Evolutionary conservation across 192 early-diverging fungal species (phyloP).

Genomic region (Spizellomyces sp.): DNA sequence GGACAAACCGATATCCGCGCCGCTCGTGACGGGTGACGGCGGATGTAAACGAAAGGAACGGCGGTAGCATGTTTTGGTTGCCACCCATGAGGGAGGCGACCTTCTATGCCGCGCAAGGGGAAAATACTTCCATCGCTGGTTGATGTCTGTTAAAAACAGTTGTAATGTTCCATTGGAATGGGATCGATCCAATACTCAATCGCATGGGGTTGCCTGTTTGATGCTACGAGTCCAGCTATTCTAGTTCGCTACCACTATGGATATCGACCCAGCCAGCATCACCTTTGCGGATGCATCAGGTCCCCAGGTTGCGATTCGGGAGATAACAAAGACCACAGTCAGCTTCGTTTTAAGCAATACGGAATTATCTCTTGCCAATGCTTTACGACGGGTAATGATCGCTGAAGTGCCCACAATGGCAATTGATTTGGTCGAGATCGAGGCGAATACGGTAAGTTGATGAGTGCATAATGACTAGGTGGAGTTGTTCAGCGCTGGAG

Average conservation of each 20-base stretch:
- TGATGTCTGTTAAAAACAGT: too few relatives aligned
- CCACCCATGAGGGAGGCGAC: too few relatives aligned
- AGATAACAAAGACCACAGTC: constrained; percentile 54
- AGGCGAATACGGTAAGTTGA: constrained; percentile 72
- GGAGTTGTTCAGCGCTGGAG: neutral
- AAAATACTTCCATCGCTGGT: too few relatives aligned
- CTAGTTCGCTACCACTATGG: neutral
- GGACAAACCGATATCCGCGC: too few relatives aligned
- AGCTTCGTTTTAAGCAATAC: constrained; percentile 86
- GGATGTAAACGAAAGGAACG: too few relatives aligned
- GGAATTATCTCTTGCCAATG: constrained; percentile 90
- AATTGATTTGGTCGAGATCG: constrained; percentile 96
- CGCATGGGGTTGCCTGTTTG: too few relatives aligned
- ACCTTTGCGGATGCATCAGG: constrained; percentile 20
- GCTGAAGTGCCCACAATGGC: constrained; percentile 98
- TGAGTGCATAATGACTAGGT: neutral
- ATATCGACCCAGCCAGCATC: constrained; percentile 16
- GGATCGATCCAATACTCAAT: too few relatives aligned
- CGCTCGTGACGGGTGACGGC: too few relatives aligned
- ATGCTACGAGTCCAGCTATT: too few relatives aligned
- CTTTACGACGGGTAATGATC: constrained; percentile 93
- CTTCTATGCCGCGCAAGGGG: too few relatives aligned
- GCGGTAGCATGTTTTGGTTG: too few relatives aligned
- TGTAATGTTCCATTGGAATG: too few relatives aligned
- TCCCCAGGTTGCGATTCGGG: constrained; percentile 23